These are phyloP conservation scores for Apiospora aurea DNA, from an alignment of 2,329 filamentous ascomycete genomes.

Conservation along the genomic window DNA sequence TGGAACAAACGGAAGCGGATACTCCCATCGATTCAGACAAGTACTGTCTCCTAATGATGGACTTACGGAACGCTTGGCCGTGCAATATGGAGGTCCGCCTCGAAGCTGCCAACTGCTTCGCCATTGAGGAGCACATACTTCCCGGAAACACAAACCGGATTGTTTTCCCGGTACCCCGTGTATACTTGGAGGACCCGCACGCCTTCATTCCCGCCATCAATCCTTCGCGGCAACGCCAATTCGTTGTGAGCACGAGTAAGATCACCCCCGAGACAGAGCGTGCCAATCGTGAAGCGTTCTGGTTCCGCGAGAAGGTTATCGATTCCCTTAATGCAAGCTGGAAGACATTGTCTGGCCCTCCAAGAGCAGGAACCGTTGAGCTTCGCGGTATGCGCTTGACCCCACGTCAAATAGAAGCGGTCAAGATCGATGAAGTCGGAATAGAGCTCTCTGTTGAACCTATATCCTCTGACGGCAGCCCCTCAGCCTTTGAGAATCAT, in stretches of 20 bases:
- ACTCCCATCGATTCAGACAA: slow-evolving; percentile 54
- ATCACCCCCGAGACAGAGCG: slow-evolving; percentile 82
- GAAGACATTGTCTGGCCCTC: slow-evolving; percentile 61
- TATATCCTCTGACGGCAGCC: not conserved
- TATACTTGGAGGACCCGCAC: slow-evolving; percentile 79
- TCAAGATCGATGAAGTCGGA: slow-evolving; percentile 81
- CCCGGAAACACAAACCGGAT: slow-evolving; percentile 77
- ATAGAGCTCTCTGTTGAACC: slow-evolving; percentile 66
- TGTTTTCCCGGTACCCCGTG: slow-evolving; percentile 75
- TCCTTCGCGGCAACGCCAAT: slow-evolving; percentile 85
- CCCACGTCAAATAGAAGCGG: slow-evolving; percentile 80
- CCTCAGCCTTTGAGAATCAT: slow-evolving; percentile 30
- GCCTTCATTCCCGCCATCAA: slow-evolving; percentile 82
- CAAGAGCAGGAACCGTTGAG: slow-evolving; percentile 73
- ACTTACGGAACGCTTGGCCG: slow-evolving; percentile 91
- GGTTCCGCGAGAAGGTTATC: slow-evolving; percentile 86
- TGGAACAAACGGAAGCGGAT: slow-evolving; percentile 36
- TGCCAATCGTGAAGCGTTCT: slow-evolving; percentile 82
- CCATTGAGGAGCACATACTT: slow-evolving; percentile 63
- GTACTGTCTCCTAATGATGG: slow-evolving; percentile 81
- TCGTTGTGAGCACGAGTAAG: slow-evolving; percentile 83
- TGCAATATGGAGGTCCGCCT: slow-evolving; percentile 75
- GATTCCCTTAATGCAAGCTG: slow-evolving; percentile 75
- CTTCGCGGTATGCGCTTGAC: slow-evolving; percentile 77
- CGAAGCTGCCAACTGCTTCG: slow-evolving; percentile 56